phyloP scores from a whole-genome alignment of 352 stramenopile genomes.

The Phytophthora cryptogea region DNA sequence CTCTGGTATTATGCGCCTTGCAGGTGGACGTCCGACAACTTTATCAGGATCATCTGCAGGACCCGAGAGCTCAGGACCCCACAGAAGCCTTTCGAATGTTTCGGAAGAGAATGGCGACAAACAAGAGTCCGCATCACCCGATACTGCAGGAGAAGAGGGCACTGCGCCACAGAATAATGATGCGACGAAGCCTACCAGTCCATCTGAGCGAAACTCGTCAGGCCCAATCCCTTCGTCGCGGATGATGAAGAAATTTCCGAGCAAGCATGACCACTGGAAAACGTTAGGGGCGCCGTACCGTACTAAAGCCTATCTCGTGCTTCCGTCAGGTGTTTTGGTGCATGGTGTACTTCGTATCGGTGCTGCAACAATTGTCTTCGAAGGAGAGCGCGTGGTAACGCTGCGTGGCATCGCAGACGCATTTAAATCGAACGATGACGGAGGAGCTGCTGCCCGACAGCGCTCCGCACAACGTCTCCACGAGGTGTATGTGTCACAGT shows the following conservation, averaged over 20 bases:
- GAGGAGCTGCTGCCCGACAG: slow-evolving; percentile 29
- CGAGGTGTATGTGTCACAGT: slow-evolving; percentile 65
- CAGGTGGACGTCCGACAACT: slow-evolving; percentile 27
- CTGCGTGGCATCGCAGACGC: slow-evolving; percentile 62
- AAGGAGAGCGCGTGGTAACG: slow-evolving; percentile 76
- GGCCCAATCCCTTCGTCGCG: slow-evolving; percentile 22
- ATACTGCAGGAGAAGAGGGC: slow-evolving; percentile 27
- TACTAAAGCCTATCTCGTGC: slow-evolving; percentile 80
- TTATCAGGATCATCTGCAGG: slow-evolving; percentile 26
- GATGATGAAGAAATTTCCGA: slow-evolving; percentile 42
- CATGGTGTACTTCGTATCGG: slow-evolving; percentile 78
- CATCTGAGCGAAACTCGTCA: slow-evolving; percentile 23
- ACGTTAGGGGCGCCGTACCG: slow-evolving; percentile 60
- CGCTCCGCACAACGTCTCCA: slow-evolving; percentile 45
- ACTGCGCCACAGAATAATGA: slow-evolving; percentile 15
- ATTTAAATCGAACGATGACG: slow-evolving; percentile 49
- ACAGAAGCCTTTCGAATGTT: slow-evolving; percentile 36
- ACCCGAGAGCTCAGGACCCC: slow-evolving; percentile 14
- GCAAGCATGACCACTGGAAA: slow-evolving; percentile 72
- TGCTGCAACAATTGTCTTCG: slow-evolving; percentile 75
- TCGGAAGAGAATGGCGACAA: slow-evolving; percentile 27
- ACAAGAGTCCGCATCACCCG: slow-evolving; percentile 25
- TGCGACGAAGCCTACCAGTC: slow-evolving; percentile 21
- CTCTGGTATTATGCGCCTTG: slow-evolving; percentile 64
- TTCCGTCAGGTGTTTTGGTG: slow-evolving; percentile 74